phyloP scores from a whole-genome alignment of 352 stramenopile species.

The Aphanomyces invadans region DNA sequence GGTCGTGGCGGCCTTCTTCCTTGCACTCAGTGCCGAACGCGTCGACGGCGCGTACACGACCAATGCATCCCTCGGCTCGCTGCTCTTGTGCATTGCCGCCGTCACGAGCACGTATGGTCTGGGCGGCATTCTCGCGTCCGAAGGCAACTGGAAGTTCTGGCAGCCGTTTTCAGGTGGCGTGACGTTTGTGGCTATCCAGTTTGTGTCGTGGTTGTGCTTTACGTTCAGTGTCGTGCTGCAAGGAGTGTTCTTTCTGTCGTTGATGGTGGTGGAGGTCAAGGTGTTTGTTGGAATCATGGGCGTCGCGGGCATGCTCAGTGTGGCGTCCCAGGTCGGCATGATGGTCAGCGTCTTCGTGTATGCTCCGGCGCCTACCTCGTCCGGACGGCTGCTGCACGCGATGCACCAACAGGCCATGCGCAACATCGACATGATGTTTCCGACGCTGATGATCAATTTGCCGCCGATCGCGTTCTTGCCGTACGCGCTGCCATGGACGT shows the following conservation, averaged over 20 bases:
- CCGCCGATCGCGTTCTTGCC: background rate
- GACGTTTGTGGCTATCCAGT: constrained; percentile 66
- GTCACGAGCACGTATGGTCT: constrained; percentile 80
- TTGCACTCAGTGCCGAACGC: constrained; percentile 55
- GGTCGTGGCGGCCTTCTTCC: constrained; percentile 51
- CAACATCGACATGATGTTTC: constrained; percentile 12
- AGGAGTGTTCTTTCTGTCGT: constrained; percentile 63
- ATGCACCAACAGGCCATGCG: background rate
- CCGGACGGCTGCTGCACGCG: constrained; percentile 11
- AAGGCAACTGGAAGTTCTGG: constrained; percentile 73
- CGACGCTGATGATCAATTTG: constrained; percentile 16
- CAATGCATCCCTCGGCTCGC: constrained; percentile 40
- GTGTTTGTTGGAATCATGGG: constrained; percentile 69
- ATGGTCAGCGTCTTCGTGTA: constrained; percentile 78
- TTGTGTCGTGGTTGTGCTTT: constrained; percentile 76
- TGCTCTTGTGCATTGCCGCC: constrained; percentile 62
- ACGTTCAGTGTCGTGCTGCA: constrained; percentile 56
- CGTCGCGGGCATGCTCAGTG: constrained; percentile 48
- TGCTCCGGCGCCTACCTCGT: background rate
- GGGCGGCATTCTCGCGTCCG: constrained; percentile 55
- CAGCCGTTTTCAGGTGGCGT: constrained; percentile 73
- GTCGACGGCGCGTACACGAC: constrained; percentile 31
- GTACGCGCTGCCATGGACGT: constrained; percentile 1
- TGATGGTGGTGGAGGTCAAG: constrained; percentile 70
- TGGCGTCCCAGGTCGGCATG: constrained; percentile 68